These are phyloP conservation scores for Corymbia maculata DNA, from an alignment of 345 rosid genomes.

Conservation along the genomic window DNA sequence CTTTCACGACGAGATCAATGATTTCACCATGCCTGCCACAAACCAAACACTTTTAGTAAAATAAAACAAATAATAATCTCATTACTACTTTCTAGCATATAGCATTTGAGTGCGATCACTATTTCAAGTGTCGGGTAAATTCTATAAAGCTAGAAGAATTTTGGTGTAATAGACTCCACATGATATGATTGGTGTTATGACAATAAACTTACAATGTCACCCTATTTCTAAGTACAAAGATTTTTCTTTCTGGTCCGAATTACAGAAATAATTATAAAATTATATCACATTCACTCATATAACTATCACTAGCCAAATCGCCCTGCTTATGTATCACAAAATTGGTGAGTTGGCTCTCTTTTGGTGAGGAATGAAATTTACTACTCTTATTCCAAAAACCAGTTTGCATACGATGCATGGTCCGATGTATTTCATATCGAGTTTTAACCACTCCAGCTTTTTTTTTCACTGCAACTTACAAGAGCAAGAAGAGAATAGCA, in stretches of 20 bases:
- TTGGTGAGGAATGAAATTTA: too few relatives aligned
- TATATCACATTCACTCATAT: not conserved
- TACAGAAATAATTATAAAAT: not conserved
- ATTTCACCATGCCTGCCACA: not conserved
- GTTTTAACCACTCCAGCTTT: too few relatives aligned
- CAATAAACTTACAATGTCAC: not conserved
- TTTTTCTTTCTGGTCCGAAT: not conserved
- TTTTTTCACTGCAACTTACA: too few relatives aligned
- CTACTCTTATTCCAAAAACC: too few relatives aligned
- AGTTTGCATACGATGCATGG: too few relatives aligned
- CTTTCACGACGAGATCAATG: not conserved
- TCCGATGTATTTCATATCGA: too few relatives aligned
- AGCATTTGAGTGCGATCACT: not conserved
- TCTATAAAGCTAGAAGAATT: not conserved
- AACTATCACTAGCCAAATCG: not conserved
- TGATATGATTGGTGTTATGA: not conserved
- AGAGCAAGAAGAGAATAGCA: too few relatives aligned
- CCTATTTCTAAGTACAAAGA: not conserved
- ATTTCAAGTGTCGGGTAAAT: fast-evolving
- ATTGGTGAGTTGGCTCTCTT: too few relatives aligned
- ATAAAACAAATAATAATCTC: not conserved
- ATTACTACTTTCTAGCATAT: not conserved
- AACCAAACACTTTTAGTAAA: not conserved
- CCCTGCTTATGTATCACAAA: too few relatives aligned
- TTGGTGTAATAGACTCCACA: fast-evolving